phyloP scores from a whole-genome alignment of 1,284 basidiomycete species.

The Exobasidium rhododendri region DNA sequence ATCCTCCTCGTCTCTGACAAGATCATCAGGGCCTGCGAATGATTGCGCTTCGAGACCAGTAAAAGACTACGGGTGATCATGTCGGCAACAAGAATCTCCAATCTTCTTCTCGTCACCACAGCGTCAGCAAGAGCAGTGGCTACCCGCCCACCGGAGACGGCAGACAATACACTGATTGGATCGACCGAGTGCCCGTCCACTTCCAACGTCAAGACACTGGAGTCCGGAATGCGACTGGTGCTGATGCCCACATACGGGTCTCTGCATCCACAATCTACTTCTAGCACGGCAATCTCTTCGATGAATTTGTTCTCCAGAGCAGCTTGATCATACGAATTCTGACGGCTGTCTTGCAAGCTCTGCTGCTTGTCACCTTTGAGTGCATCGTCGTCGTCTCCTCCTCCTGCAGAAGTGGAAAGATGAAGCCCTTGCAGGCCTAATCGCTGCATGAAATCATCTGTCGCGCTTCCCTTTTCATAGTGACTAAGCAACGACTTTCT shows the following conservation, averaged over 20 bases:
- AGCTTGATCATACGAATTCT: not conserved
- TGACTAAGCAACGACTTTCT: conserved; percentile 16
- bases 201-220: conserved; percentile 41
- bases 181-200: conserved; percentile 39
- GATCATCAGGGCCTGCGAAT: conserved; percentile 39
- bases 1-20: conserved; percentile 45
- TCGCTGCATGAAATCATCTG: conserved; percentile 48
- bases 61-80: conserved; percentile 49
- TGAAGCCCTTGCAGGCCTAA: conserved; percentile 43
- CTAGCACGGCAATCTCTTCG: conserved; percentile 46
- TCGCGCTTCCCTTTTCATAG: conserved; percentile 42
- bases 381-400: not conserved
- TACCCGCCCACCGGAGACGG: conserved; percentile 8
- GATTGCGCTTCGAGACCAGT: conserved; percentile 42
- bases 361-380: too few relatives aligned
- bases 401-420: conserved; percentile 28
- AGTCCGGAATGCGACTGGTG: conserved; percentile 28
- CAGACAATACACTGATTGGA: conserved; percentile 24
- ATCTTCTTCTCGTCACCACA: conserved; percentile 38
- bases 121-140: conserved; percentile 42
- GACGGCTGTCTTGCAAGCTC: not conserved
- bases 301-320: conserved; percentile 29
- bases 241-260: conserved; percentile 32
- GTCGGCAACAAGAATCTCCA: conserved; percentile 45
- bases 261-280: conserved; percentile 42